These are phyloP conservation scores for Lactifluus rugatus DNA, from an alignment of 768 basidiomycete species.

Conservation along the genomic window DNA sequence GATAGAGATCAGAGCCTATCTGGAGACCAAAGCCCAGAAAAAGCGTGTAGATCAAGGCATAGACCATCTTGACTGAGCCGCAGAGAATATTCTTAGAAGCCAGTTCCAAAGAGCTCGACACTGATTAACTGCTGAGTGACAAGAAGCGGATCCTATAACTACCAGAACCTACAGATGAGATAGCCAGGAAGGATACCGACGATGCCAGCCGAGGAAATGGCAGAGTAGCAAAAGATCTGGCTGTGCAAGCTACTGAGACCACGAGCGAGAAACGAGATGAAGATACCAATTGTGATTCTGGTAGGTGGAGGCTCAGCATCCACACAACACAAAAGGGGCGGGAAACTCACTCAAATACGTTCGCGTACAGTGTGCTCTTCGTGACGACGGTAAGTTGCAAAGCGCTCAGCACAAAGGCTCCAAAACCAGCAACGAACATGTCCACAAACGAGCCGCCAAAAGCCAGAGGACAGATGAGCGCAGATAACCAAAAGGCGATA, in stretches of 20 bases:
- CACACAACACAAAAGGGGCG: neutral
- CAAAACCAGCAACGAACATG: constrained; percentile 69
- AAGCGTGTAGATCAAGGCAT: constrained; percentile 78
- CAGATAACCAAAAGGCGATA: constrained; percentile 62
- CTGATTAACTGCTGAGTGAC: constrained; percentile 27
- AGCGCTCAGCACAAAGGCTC: constrained; percentile 57
- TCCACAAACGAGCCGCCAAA: constrained; percentile 80
- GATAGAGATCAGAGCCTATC: constrained; percentile 73
- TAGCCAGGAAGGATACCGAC: constrained; percentile 89
- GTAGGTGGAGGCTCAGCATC: constrained; percentile 6
- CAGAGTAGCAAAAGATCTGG: constrained; percentile 82
- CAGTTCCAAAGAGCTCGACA: constrained; percentile 74
- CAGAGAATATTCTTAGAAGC: constrained; percentile 81
- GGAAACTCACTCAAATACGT: constrained; percentile 76
- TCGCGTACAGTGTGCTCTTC: constrained; percentile 75
- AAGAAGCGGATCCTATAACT: constrained; percentile 9
- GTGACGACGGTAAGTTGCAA: constrained; percentile 67
- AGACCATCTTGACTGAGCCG: constrained; percentile 82
- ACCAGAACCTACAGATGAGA: constrained; percentile 50
- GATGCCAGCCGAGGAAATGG: constrained; percentile 80
- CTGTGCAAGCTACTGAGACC: constrained; percentile 71
- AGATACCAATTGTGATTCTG: constrained; percentile 74
- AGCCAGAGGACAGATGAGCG: constrained; percentile 73
- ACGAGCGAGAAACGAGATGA: constrained; percentile 73
- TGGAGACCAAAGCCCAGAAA: constrained; percentile 80